Conservation (phyloP, 176 grass and related monocot species). For the Oryza coarctata region DNA sequence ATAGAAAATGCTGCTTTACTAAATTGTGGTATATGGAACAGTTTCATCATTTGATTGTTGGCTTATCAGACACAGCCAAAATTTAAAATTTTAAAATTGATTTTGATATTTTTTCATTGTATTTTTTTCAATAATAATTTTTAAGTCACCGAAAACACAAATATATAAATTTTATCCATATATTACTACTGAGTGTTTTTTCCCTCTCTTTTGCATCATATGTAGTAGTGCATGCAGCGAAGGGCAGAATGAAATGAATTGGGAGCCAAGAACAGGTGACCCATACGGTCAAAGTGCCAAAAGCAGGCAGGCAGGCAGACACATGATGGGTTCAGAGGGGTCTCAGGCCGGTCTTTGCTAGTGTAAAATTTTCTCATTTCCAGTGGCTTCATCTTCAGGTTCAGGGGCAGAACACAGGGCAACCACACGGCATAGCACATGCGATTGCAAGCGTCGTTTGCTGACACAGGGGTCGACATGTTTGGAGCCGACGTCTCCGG, state of each 20-base stretch:
- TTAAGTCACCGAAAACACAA: too few species aligned
- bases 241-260: constrained; percentile 2
- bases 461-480: background rate
- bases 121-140: too few species aligned
- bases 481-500: background rate
- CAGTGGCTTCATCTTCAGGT: too few species aligned
- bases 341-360: background rate
- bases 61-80: too few species aligned
- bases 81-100: too few species aligned
- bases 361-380: background rate
- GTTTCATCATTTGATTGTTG: background rate
- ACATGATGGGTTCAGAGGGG: background rate
- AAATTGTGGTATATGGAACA: background rate
- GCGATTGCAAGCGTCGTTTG: too few species aligned
- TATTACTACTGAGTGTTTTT: too few species aligned
- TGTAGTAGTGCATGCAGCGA: background rate
- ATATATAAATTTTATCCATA: too few species aligned
- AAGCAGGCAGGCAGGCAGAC: constrained; percentile 1
- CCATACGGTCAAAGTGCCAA: constrained; percentile 6
- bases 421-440: too few species aligned
- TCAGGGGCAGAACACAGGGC: background rate
- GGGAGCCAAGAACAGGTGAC: background rate
- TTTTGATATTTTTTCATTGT: too few species aligned
- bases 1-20: background rate
- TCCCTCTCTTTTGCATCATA: background rate